Base-by-base conservation (phyloP, 257 asterid genomes). In the Linderniella brevidens region DNA sequence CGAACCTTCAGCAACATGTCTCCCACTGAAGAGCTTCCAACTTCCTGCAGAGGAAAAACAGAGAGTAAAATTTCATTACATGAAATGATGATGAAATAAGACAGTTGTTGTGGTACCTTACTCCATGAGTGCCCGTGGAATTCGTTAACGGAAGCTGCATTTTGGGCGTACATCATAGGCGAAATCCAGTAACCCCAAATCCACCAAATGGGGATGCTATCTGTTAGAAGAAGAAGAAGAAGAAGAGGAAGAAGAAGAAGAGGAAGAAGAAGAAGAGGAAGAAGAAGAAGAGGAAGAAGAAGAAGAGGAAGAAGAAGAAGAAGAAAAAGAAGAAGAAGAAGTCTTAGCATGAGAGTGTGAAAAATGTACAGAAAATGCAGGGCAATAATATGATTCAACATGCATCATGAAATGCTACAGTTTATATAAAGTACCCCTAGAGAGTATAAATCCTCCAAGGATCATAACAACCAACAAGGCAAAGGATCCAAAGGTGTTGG, bases 161-260 rank as follows among this genome's bases (percentile, higher is more conserved):
- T 83, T 58, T 83, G 95, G 41, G 84, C 93, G 66, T 83, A 87
- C 92, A 76, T 87, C 83, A 87, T 64, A 5, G 97, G 97, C 38
- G 95, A 87, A 58, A 73, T 19, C 95, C 95, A 87, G 71, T 79
- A 87, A 66, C 95, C 95, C 97, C 97, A 87, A 36, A 83, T 80
- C 93, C 95, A 83, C 97, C 95, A 87, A 62, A 65, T 63, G 10
- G 92, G 86, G 43, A 79, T 76, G 72, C 82, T 68, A 73, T 79
- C 92, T 79, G 74, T 56, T 48, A 32, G 25, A 36, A 51, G 51
- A 48, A 46, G 61, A 60, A 50, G 12, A 45, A 8, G 50, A 42
- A 58, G 55, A 49, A 48, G 36, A 50, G 50, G 52, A 48, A 51
- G 49, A 46, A 44, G 11, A 36, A 25, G 5, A 36, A 45, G 32